These are phyloP conservation scores for Penicillium silybi DNA, from an alignment of 495 filamentous ascomycete species.

Conservation along the genomic window DNA sequence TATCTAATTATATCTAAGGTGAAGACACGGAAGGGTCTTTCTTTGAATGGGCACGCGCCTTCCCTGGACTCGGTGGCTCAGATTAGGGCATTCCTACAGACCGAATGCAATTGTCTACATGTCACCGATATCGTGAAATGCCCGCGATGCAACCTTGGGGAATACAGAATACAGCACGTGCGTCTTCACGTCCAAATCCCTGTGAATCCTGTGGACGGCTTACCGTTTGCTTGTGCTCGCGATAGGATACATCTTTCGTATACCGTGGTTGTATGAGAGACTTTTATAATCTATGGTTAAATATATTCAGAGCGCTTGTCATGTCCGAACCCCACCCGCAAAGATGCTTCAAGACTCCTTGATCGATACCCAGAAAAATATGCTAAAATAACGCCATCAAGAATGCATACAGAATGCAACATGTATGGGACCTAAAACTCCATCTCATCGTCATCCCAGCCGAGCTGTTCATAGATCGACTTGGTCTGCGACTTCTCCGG, in stretches of 20 bases:
- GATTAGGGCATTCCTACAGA: too few species aligned
- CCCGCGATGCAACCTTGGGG: neutral
- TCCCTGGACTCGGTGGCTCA: too few species aligned
- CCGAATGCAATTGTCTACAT: too few species aligned
- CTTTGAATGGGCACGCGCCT: too few species aligned
- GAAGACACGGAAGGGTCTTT: too few species aligned
- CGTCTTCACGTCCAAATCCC: neutral
- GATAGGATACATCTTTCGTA: neutral
- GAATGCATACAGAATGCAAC: neutral
- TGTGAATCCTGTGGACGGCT: neutral
- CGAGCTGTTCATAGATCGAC: slow-evolving; percentile 65
- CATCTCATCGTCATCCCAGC: slow-evolving; percentile 70
- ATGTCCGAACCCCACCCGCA: neutral
- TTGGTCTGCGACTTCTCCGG: slow-evolving; percentile 43
- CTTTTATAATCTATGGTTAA: neutral
- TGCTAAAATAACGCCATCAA: neutral
- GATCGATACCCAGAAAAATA: slow-evolving; percentile 1
- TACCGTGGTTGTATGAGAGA: neutral
- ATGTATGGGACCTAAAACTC: slow-evolving; percentile 29
- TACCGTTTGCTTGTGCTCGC: neutral
- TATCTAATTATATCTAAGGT: too few species aligned
- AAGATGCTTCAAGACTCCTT: neutral
- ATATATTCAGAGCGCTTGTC: neutral
- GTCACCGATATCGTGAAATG: neutral
- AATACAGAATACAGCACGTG: neutral